Percentiles rank a stretch among this genome's conserved stretches.
Conservation (phyloP, 148 eudicot genomes). For the Dianthus caryophyllus region DNA sequence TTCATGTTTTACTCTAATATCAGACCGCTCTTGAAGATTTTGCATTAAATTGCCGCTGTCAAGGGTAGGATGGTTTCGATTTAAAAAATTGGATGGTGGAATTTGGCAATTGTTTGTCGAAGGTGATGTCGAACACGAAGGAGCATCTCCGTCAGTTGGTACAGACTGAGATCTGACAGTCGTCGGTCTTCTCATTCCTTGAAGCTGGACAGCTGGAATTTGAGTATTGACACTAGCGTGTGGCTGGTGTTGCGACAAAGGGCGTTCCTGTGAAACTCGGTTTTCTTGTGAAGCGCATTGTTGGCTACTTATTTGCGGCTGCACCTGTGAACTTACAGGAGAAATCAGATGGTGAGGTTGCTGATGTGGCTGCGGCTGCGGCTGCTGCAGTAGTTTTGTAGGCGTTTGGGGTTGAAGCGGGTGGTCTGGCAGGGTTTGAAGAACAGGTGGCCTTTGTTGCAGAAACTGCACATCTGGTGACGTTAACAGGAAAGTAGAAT, state of each 20-base stretch:
- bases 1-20: slow-evolving; percentile 50
- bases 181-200: slow-evolving; percentile 47
- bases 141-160: slow-evolving; percentile 69
- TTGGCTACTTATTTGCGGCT: slow-evolving; percentile 30
- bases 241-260: slow-evolving; percentile 41
- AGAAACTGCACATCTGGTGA: slow-evolving; percentile 72
- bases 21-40: slow-evolving; percentile 49
- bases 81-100: slow-evolving; percentile 43
- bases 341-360: slow-evolving; percentile 46
- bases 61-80: slow-evolving; percentile 43
- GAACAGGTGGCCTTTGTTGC: slow-evolving; percentile 61
- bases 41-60: slow-evolving; percentile 39
- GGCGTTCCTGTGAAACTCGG: slow-evolving; percentile 46
- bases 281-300: slow-evolving; percentile 40
- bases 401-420: slow-evolving; percentile 60
- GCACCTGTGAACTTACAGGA: slow-evolving; percentile 30
- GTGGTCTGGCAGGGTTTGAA: slow-evolving; percentile 59
- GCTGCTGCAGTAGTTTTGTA: slow-evolving; percentile 47
- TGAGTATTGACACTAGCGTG: slow-evolving; percentile 47
- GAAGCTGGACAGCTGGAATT: slow-evolving; percentile 48
- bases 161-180: slow-evolving; percentile 43
- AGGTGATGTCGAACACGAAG: slow-evolving; percentile 91
- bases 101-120: slow-evolving; percentile 67
- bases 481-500: slow-evolving; percentile 18
- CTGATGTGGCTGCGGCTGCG: slow-evolving; percentile 18